Conservation (phyloP, 345 rosid species). For the Eucalyptus pauciflora region DNA sequence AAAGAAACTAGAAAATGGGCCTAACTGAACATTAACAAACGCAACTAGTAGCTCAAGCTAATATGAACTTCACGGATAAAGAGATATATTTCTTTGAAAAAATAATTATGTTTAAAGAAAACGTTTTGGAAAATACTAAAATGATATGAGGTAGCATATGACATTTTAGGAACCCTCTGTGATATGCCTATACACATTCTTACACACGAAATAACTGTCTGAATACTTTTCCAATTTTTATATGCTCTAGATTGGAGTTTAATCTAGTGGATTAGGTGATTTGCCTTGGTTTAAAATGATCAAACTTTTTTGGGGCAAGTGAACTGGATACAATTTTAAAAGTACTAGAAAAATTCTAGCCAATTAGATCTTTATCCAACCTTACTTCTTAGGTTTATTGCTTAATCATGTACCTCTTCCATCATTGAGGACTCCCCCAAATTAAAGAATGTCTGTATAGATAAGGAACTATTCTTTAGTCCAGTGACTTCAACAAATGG, state of each 20-base stretch:
- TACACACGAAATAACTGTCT: not conserved
- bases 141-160: not conserved
- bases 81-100: not conserved
- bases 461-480: not conserved
- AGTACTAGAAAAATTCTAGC: not conserved
- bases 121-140: not conserved
- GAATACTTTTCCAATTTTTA: not conserved
- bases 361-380: not conserved
- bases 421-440: not conserved
- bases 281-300: not conserved
- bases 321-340: not conserved
- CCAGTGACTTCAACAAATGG: not conserved
- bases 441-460: not conserved
- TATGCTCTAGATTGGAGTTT: not conserved
- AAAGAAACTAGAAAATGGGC: not conserved
- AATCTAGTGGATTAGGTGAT: not conserved
- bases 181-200: not conserved
- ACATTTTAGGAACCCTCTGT: not conserved
- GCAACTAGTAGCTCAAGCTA: not conserved
- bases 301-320: not conserved
- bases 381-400: not conserved
- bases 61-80: not conserved
- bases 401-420: not conserved
- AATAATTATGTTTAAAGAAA: not conserved
- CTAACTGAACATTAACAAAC: not conserved